phyloP scores from a whole-genome alignment of 164 flowering plant genomes.

The Magnolia changhungtana region DNA sequence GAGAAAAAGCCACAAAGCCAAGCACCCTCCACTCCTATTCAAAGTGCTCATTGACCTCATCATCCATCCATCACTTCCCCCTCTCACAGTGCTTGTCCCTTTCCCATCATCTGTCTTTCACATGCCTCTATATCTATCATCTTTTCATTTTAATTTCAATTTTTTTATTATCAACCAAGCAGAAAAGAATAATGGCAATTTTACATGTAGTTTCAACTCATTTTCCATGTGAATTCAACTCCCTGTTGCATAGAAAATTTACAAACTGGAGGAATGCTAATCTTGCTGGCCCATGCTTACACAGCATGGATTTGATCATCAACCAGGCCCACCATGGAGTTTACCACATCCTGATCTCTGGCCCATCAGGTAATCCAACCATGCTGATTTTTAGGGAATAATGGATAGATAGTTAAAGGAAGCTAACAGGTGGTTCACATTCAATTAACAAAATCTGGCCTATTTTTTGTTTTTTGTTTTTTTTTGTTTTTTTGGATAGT shows the following conservation, averaged over 20 bases:
- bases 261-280: neutral
- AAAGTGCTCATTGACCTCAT: conserved; percentile 16
- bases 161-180: neutral
- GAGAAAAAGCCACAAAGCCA: conserved; percentile 4
- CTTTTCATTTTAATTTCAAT: neutral
- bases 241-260: neutral
- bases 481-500: neutral
- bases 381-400: neutral
- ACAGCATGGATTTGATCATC: neutral
- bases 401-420: neutral
- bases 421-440: neutral
- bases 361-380: neutral
- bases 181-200: neutral
- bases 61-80: neutral
- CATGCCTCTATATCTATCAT: neutral
- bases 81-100: conserved; percentile 12
- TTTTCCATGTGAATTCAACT: neutral
- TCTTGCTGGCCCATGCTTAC: neutral
- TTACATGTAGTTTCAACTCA: neutral
- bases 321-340: neutral
- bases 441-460: neutral
- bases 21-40: conserved; percentile 2
- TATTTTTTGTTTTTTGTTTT: no score
- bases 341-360: neutral
- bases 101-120: conserved; percentile 5